Percentiles rank a stretch among this genome's conserved stretches.
Conservation (phyloP, 2,329 filamentous ascomycete genomes). For the Neofusicoccum laricinum region DNA sequence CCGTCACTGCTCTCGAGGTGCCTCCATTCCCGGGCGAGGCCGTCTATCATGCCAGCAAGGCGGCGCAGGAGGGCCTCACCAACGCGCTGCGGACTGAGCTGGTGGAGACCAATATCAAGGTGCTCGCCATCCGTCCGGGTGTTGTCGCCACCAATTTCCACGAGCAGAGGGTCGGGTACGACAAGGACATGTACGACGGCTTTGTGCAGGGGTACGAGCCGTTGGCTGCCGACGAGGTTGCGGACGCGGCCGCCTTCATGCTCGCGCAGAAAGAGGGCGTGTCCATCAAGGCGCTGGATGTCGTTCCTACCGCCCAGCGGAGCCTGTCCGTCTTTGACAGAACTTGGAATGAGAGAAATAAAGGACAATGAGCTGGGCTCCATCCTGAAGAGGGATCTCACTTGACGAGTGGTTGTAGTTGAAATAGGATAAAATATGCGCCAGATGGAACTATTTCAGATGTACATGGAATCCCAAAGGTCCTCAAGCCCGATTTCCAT, state of each 20-base stretch:
- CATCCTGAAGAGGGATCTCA: too few relatives aligned
- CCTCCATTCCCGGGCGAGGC: slow-evolving; percentile 51
- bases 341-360: slow-evolving; percentile 27
- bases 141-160: slow-evolving; percentile 52
- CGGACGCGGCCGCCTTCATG: slow-evolving; percentile 44
- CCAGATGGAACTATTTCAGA: too few relatives aligned
- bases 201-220: slow-evolving; percentile 49
- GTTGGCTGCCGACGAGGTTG: slow-evolving; percentile 43
- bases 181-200: slow-evolving; percentile 40
- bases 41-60: slow-evolving; percentile 50
- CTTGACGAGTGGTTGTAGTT: too few relatives aligned
- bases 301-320: slow-evolving; percentile 44
- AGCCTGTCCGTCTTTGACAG: slow-evolving; percentile 37
- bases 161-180: slow-evolving; percentile 43
- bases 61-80: slow-evolving; percentile 48
- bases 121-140: slow-evolving; percentile 46
- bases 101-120: slow-evolving; percentile 45
- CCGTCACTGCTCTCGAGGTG: slow-evolving; percentile 45
- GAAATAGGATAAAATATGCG: too few relatives aligned
- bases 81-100: slow-evolving; percentile 50
- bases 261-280: slow-evolving; percentile 40
- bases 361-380: too few relatives aligned
- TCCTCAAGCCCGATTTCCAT: too few relatives aligned
- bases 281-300: slow-evolving; percentile 47
- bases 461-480: too few relatives aligned